A percentile compares a stretch with the other conserved stretches of the same genome.
Conservation (phyloP, 78 protist genomes). For the Goniomonas avonlea region DNA sequence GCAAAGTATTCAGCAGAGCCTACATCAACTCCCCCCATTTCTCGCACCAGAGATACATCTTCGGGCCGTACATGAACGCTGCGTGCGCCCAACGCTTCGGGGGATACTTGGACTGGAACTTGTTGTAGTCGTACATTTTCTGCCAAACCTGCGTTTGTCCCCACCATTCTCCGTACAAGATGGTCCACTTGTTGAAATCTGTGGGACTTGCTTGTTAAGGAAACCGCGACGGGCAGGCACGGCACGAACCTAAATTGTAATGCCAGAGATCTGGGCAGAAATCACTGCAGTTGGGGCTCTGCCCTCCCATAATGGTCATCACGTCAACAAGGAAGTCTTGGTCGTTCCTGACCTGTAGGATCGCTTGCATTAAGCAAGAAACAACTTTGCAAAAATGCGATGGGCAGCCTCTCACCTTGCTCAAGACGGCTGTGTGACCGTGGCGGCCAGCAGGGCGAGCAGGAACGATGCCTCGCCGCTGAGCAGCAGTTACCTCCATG, state of each 20-base stretch:
- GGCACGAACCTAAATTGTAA: neutral
- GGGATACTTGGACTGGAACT: neutral
- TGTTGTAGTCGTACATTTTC: neutral
- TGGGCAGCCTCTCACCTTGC: no score
- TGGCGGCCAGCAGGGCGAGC: neutral
- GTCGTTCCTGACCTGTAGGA: no score
- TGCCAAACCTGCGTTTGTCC: neutral
- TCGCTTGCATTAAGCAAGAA: no score
- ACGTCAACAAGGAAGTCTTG: neutral
- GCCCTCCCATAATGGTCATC: neutral
- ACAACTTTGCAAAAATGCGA: no score
- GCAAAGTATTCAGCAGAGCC: no score
- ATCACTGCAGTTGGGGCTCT: neutral
- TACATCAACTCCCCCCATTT: no score
- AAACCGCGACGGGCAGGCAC: no score
- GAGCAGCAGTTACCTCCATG: neutral
- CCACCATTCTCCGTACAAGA: constrained; percentile 9
- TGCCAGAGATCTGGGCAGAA: neutral
- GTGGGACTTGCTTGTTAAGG: no score
- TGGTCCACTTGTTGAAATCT: neutral
- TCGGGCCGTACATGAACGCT: neutral
- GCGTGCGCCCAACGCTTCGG: neutral
- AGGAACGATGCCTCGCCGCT: neutral
- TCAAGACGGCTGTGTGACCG: neutral
- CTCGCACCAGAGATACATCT: neutral